phyloP scores from a whole-genome alignment of 2,329 filamentous ascomycete genomes.

The Coniochaeta sp. region DNA sequence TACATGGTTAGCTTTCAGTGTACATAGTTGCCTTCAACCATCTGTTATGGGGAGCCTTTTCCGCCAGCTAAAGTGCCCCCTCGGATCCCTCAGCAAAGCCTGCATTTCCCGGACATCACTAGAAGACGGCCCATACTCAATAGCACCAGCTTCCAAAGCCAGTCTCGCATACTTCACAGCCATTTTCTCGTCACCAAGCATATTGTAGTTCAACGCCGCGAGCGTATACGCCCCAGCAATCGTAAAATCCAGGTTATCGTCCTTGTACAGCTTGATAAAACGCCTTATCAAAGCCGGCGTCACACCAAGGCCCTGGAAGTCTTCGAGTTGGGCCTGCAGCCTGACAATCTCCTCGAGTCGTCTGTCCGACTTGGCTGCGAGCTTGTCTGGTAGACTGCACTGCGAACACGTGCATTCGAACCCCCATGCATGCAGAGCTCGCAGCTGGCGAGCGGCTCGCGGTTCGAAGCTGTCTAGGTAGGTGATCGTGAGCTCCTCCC shows the following conservation, averaged over 20 bases:
- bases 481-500: conserved; percentile 25
- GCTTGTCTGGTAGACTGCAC: conserved; percentile 13
- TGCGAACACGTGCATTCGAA: conserved; percentile 22
- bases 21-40: neutral
- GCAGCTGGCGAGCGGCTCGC: conserved; percentile 17
- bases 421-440: conserved; percentile 19
- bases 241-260: conserved; percentile 20
- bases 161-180: conserved; percentile 18
- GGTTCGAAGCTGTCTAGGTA: conserved; percentile 20
- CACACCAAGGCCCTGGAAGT: conserved; percentile 9
- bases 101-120: conserved; percentile 10
- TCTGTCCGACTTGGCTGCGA: conserved; percentile 18
- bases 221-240: conserved; percentile 22
- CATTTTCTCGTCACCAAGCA: conserved; percentile 21
- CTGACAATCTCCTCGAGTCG: conserved; percentile 16
- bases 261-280: conserved; percentile 19
- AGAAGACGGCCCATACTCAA: conserved; percentile 19
- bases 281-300: conserved; percentile 16
- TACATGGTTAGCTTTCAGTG: neutral
- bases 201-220: conserved; percentile 25
- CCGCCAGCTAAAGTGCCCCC: neutral
- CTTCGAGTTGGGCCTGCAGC: conserved; percentile 14
- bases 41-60: neutral
- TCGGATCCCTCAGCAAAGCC: neutral
- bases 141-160: conserved; percentile 19